A percentile compares a stretch with the other conserved stretches of the same genome.
Evolutionary conservation across 331 rosid genomes (phyloP).

Genomic region (Cydonia oblonga): DNA sequence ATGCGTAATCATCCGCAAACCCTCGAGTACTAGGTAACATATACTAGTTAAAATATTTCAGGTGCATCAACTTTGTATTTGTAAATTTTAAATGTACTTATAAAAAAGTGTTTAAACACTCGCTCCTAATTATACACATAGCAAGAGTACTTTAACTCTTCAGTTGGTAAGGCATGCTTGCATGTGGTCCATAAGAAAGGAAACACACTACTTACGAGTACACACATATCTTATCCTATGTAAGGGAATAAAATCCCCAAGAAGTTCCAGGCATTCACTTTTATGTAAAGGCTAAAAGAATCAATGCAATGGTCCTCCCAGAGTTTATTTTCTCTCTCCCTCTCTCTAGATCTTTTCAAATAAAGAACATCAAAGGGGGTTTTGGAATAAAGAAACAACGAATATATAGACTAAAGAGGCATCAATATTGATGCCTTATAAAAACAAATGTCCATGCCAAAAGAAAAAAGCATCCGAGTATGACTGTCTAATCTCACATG

Average conservation of each 20-base stretch:
- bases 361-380: conserved; percentile 25
- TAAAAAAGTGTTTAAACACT: too few species aligned
- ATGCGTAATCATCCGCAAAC: background rate
- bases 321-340: conserved; percentile 20
- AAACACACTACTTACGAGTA: background rate
- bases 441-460: background rate
- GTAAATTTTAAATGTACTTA: too few species aligned
- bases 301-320: conserved; percentile 29
- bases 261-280: conserved; percentile 26
- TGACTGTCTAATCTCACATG: conserved; percentile 7
- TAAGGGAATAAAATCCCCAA: conserved; percentile 22
- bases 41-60: too few species aligned
- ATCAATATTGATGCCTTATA: conserved; percentile 31
- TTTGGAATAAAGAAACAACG: conserved; percentile 52
- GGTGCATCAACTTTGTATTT: background rate
- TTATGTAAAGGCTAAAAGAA: conserved; percentile 40
- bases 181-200: background rate
- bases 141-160: background rate
- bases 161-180: background rate
- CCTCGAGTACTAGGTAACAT: background rate
- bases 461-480: background rate
- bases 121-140: background rate
- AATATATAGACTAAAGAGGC: conserved; percentile 14
- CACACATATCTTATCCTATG: background rate
- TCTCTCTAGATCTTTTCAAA: background rate